Evolutionary conservation across 345 rosid species (phyloP).

Genomic region (Eucalyptus tenuipes): DNA sequence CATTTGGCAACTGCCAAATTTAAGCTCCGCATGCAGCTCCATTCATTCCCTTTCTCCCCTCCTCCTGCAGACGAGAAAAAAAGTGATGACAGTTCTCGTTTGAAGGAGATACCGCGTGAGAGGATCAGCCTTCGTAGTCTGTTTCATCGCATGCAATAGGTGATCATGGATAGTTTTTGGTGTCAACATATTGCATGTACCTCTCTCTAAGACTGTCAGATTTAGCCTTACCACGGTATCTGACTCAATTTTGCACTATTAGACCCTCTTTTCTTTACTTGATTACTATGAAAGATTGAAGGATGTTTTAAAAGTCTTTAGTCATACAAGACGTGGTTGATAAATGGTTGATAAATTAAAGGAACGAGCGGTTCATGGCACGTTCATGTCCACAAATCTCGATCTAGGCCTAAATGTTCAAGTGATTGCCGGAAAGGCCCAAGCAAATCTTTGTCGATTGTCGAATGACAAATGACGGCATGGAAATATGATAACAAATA

Average conservation of each 20-base stretch:
- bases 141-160: not conserved
- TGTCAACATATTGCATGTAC: not conserved
- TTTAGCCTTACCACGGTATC: not conserved
- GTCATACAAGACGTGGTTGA: not conserved
- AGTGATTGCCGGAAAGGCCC: not conserved
- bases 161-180: not conserved
- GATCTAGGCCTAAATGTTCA: not conserved
- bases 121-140: not conserved
- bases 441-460: not conserved
- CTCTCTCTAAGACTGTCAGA: not conserved
- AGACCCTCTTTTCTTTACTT: not conserved
- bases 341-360: not conserved
- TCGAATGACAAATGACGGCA: not conserved
- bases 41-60: not conserved
- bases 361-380: not conserved
- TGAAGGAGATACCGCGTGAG: not conserved
- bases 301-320: not conserved
- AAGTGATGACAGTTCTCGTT: not conserved
- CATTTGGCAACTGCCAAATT: not conserved
- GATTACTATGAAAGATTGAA: not conserved
- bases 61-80: not conserved
- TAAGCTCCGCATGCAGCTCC: not conserved
- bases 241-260: not conserved
- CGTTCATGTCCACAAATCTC: not conserved
- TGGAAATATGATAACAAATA: too few relatives aligned